These are phyloP conservation scores for Wickerhamomyces bisporus DNA, from an alignment of 805 yeast genomes.

Conservation along the genomic window DNA sequence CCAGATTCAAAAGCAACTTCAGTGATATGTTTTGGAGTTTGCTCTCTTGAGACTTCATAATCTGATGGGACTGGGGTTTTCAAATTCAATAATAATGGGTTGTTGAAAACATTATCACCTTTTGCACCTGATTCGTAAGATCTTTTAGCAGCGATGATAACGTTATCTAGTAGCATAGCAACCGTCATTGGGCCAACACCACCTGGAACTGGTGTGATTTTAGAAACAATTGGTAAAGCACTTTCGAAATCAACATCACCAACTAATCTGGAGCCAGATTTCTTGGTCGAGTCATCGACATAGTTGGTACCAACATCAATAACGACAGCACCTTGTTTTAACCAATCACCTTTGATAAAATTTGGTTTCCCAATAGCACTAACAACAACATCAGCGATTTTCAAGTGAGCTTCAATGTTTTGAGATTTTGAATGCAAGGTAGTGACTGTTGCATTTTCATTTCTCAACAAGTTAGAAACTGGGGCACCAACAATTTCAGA, in stretches of 20 bases:
- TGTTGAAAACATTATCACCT: conserved; percentile 43
- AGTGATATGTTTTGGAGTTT: conserved; percentile 77
- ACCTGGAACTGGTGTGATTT: conserved; percentile 95
- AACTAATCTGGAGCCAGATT: conserved; percentile 78
- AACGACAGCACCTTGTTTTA: conserved; percentile 79
- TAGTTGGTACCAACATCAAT: conserved; percentile 96
- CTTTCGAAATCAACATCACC: conserved; percentile 89
- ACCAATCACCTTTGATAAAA: conserved; percentile 81
- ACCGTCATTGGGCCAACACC: conserved; percentile 99
- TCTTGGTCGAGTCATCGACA: conserved; percentile 66
- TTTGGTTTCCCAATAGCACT: conserved; percentile 89
- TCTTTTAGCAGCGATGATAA: conserved; percentile 70
- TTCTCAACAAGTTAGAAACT: conserved; percentile 76
- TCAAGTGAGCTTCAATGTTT: conserved; percentile 52
- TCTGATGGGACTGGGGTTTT: conserved; percentile 83
- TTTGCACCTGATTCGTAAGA: conserved; percentile 34
- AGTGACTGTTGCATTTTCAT: conserved; percentile 77
- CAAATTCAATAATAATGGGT: conserved; percentile 51
- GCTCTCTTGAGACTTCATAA: conserved; percentile 83
- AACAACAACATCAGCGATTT: conserved; percentile 78
- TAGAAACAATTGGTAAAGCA: conserved; percentile 57
- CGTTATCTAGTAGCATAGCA: conserved; percentile 87
- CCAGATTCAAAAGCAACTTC: conserved; percentile 79
- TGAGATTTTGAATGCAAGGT: conserved; percentile 72
- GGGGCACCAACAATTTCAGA: conserved; percentile 97